These are phyloP conservation scores for Chamaenerion angustifolium DNA, from an alignment of 345 rosid species.

Conservation along the genomic window DNA sequence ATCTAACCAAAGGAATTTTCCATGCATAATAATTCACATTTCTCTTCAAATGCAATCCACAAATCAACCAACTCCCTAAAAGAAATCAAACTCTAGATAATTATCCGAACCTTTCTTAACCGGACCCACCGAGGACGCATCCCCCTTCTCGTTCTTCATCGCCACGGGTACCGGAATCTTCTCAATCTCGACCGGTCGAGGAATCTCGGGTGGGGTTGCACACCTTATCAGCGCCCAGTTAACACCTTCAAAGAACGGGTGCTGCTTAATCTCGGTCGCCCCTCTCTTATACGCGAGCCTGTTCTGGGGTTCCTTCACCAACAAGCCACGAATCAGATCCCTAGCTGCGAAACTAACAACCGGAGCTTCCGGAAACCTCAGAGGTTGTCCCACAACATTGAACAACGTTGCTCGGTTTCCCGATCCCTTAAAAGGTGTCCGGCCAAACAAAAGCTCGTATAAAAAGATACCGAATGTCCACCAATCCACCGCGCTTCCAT, in stretches of 20 bases:
- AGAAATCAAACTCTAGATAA: conserved; percentile 87
- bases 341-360: conserved; percentile 74
- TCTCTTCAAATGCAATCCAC: neutral
- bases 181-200: conserved; percentile 66
- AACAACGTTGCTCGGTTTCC: conserved; percentile 76
- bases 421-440: conserved; percentile 87
- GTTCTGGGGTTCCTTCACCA: conserved; percentile 81
- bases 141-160: conserved; percentile 32
- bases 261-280: conserved; percentile 90
- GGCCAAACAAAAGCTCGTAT: conserved; percentile 73
- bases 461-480: conserved; percentile 90
- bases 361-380: conserved; percentile 69
- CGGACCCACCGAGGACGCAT: conserved; percentile 14
- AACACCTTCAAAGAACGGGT: conserved; percentile 82
- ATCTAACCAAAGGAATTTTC: too few relatives aligned
- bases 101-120: conserved; percentile 56
- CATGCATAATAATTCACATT: conserved; percentile 3
- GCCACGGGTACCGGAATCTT: conserved; percentile 23
- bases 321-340: conserved; percentile 67
- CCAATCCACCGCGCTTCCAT: conserved; percentile 97
- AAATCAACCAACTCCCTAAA: conserved; percentile 33
- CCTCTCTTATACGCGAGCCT: conserved; percentile 75
- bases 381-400: conserved; percentile 88
- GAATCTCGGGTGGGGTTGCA: conserved; percentile 78
- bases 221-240: conserved; percentile 89